Percentiles rank a stretch among this genome's conserved stretches.
Conservation (phyloP, 2,329 filamentous ascomycete genomes). For the Rosellinia necatrix region DNA sequence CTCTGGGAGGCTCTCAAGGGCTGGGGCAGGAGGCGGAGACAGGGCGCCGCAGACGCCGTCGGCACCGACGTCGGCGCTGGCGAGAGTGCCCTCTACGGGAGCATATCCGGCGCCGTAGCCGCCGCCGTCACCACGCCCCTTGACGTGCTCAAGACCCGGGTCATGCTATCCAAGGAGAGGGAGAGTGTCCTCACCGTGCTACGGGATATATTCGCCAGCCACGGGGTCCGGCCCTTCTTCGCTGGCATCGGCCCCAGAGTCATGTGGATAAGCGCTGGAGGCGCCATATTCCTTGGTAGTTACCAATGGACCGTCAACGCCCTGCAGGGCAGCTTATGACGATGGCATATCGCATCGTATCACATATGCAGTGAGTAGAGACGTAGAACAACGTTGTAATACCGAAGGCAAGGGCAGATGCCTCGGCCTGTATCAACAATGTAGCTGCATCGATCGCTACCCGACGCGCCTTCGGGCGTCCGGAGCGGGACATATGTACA, state of each 20-base stretch:
- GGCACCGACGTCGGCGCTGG: constrained; percentile 62
- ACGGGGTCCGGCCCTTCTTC: constrained; percentile 72
- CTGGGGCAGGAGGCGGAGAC: constrained; percentile 58
- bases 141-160: constrained; percentile 93
- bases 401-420: not conserved
- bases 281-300: constrained; percentile 90
- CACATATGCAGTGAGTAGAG: constrained; percentile 1
- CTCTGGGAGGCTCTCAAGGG: constrained; percentile 93
- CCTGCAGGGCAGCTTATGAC: constrained; percentile 51
- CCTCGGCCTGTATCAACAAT: constrained; percentile 20
- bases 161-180: constrained; percentile 83
- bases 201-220: constrained; percentile 64
- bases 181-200: constrained; percentile 67
- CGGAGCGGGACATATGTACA: constrained; percentile 24
- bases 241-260: constrained; percentile 79
- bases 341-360: not conserved
- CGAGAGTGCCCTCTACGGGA: constrained; percentile 86
- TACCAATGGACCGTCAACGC: constrained; percentile 89
- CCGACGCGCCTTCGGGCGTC: constrained; percentile 22
- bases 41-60: constrained; percentile 25
- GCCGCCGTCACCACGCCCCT: constrained; percentile 89
- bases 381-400: constrained; percentile 5
- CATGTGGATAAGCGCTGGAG: constrained; percentile 93
- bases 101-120: constrained; percentile 79
- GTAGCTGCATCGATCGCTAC: constrained; percentile 9